These are phyloP conservation scores for Linnemannia exigua DNA, from an alignment of 192 early-diverging fungal species.

Conservation along the genomic window DNA sequence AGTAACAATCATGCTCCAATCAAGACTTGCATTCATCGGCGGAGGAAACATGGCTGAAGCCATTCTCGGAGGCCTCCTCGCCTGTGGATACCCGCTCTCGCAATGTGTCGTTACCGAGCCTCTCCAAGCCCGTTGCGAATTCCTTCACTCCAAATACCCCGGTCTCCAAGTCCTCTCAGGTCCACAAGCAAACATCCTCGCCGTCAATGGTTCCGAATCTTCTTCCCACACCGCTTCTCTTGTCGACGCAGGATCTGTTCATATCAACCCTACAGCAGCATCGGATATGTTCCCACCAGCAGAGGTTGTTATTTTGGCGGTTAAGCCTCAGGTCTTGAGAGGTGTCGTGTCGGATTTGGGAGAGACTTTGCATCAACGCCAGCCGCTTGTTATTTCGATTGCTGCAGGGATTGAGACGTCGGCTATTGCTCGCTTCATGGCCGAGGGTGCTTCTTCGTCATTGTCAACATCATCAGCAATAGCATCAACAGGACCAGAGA, in stretches of 20 bases:
- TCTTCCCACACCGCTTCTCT: slow-evolving; percentile 11
- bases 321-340: slow-evolving; percentile 92
- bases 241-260: slow-evolving; percentile 32
- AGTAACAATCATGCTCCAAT: slow-evolving; percentile 27
- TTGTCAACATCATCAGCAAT: background rate
- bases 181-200: slow-evolving; percentile 68
- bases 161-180: slow-evolving; percentile 67
- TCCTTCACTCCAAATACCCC: slow-evolving; percentile 74
- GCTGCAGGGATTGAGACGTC: slow-evolving; percentile 86
- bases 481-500: background rate
- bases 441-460: slow-evolving; percentile 30
- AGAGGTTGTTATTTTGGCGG: slow-evolving; percentile 88
- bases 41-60: slow-evolving; percentile 98
- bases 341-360: slow-evolving; percentile 74
- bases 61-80: slow-evolving; percentile 90
- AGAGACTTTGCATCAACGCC: slow-evolving; percentile 59
- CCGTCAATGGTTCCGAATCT: slow-evolving; percentile 65
- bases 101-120: slow-evolving; percentile 90
- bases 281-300: slow-evolving; percentile 34
- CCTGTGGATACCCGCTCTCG: slow-evolving; percentile 75
- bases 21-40: slow-evolving; percentile 80
- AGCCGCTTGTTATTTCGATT: slow-evolving; percentile 88
- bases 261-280: slow-evolving; percentile 39
- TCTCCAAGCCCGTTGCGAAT: slow-evolving; percentile 70
- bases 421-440: slow-evolving; percentile 85